Evolutionary conservation across 768 basidiomycete genomes (phyloP), one percentile per base, ranked within the genome.

Genomic region (Pulveroboletus ravenelii): DNA sequence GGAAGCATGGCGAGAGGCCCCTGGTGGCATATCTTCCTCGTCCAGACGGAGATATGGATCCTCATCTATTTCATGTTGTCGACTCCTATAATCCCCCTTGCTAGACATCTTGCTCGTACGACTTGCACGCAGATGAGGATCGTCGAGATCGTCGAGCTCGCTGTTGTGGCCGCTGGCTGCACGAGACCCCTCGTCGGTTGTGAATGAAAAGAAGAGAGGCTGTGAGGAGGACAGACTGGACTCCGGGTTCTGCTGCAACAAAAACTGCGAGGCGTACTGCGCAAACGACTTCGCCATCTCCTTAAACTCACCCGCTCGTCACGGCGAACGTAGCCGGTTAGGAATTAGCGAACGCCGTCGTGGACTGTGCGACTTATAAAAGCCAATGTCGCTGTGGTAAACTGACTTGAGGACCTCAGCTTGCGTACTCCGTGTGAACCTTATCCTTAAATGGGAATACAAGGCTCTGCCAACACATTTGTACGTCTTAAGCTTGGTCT

Each of bases 181-280:
- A 65, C 78, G 77, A 52, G 74, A 70, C 48, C 77, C 85, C 47
- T 82, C 77, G 70, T 88, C 86, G 55, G 87, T 88, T 40, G 84
- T 84, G 68, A 91, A 90, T 17, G 89, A 91, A 76, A 87, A 92
- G 76, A 92, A 92, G 67, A 92, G 79, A 47, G 89, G 89, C 69
- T 89, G 87, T 34, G 73, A 75, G 35, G 82, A 82, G 18, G 81
- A 78, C 36, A 79, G 77, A 60, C 79, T 70, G 58, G 77, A 79
- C 34, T 79, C 73, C 50, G 65, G 63, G 48, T 74, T 72, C 51
- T 71, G 76, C 57, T 78, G 77, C 64, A 77, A 82, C 66, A 90
- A 73, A 64, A 89, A 89, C 59, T 89, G 87, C 39, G 88, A 89
- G 44, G 88, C 88, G 72, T 87, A 89, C 45, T 81, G 81, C 58